Evolutionary conservation across 1,139 yeast genomes (phyloP).

Genomic region (Torulaspora globosa): DNA sequence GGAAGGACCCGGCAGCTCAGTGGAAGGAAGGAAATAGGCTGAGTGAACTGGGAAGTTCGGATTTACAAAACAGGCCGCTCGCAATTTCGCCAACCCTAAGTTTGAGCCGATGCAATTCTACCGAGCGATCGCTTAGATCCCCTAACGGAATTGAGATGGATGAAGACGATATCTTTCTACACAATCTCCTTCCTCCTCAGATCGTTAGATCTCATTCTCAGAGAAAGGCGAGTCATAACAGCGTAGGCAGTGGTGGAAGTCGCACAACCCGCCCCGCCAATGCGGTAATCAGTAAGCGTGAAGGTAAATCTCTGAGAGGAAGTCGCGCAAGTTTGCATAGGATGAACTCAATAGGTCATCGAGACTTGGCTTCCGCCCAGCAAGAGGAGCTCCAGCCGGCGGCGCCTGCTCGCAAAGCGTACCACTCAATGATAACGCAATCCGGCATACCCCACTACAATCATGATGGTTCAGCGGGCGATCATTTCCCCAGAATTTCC

Average conservation of each 20-base stretch:
- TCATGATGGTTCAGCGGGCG: conserved; percentile 40
- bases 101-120: conserved; percentile 3
- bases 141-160: not conserved
- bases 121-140: conserved; percentile 3
- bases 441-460: conserved; percentile 21
- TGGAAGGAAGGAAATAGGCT: not conserved
- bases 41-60: not conserved
- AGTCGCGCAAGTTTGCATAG: conserved; percentile 12
- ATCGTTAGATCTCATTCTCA: conserved; percentile 5
- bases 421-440: conserved; percentile 16
- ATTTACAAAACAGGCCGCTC: not conserved
- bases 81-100: not conserved
- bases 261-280: conserved; percentile 3
- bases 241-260: conserved; percentile 3
- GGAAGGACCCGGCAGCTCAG: not conserved
- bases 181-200: conserved; percentile 3
- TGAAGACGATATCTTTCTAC: conserved; percentile 6
- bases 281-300: conserved; percentile 6
- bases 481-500: conserved; percentile 70
- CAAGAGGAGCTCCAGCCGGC: not conserved
- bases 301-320: conserved; percentile 13
- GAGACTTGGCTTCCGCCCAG: conserved; percentile 4
- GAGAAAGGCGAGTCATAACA: conserved; percentile 8
- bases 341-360: conserved; percentile 11
- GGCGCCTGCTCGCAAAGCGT: conserved; percentile 6